Evolutionary conservation across 768 basidiomycete species (phyloP), one percentile per base, ranked within the genome.

Genomic region (Leccinum disarticulatum): DNA sequence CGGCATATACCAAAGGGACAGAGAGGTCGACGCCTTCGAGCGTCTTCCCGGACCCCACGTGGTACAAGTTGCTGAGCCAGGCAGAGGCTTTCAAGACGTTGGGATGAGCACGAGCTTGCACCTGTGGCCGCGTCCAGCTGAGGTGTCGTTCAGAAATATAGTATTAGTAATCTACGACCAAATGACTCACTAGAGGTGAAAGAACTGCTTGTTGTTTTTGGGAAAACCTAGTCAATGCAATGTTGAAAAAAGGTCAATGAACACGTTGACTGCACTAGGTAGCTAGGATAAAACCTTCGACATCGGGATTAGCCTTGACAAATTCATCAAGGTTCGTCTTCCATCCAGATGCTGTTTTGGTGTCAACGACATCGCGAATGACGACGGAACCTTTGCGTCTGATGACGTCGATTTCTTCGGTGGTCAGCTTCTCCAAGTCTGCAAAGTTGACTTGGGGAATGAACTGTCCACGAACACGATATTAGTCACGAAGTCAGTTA

Each of bases 71-170:
- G 73, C 88, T 90, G 43, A 88, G 76, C 83, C 83, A 90, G 1
- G 74, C 75, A 27, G 79, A 77, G 0, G 80, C 79, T 15, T 79
- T 80, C 25, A 91, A 76, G 19, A 88, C 75, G 61, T 87, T 87
- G 4, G 87, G 84, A 63, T 89, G 85, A 9, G 85, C 79, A 25
- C 88, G 82, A 10, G 88, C 89, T 67, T 82, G 78, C n/a, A 90
- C 83, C 68, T 89, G 87, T 9, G 84, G 68, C 36, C 68, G 73
- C 11, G 80, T 77, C 80, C 80, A 82, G 69, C 80, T 81, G 38
- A 27, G 60, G 28, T 5, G 1, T 8, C 6, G 14, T 30, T 56
- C 19, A 38, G 43, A 28, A 56, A 35, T 35, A 56, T 46, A 52
- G 22, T 22, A 22, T 22, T 38, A 25, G 2, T 22, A 3, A 27